Evolutionary conservation across 1,284 basidiomycete species (phyloP).

Genomic region (Blastosporella zonata): DNA sequence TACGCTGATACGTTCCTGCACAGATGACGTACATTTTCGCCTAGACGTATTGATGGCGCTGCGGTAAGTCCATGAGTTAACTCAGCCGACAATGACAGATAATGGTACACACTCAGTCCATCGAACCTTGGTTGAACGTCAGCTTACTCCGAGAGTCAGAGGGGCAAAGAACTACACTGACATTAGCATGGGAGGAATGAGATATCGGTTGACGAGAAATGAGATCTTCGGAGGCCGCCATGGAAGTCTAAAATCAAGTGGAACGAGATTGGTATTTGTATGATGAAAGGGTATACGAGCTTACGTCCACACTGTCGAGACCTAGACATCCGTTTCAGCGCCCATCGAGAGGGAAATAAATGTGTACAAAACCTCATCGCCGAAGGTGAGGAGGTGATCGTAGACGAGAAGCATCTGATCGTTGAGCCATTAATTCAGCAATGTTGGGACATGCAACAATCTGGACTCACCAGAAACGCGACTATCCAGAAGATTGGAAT

Average conservation of each 20-base stretch:
- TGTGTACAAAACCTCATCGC: slow-evolving; percentile 12
- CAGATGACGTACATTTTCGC: slow-evolving; percentile 4
- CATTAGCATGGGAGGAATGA: slow-evolving; percentile 19
- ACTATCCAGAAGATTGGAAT: not conserved
- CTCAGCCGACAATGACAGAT: not conserved
- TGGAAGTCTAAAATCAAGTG: slow-evolving; percentile 11
- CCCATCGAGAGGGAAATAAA: not conserved
- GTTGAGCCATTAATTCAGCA: not conserved
- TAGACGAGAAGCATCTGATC: slow-evolving; percentile 18
- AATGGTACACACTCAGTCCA: slow-evolving; percentile 11
- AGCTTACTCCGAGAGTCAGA: not conserved
- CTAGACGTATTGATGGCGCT: slow-evolving; percentile 9
- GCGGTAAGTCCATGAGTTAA: not conserved
- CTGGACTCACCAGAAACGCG: slow-evolving; percentile 12
- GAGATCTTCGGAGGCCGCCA: slow-evolving; percentile 17
- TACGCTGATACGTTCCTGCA: too few species aligned
- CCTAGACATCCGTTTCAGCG: slow-evolving; percentile 1
- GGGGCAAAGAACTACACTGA: slow-evolving; percentile 1
- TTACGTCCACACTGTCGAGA: slow-evolving; percentile 18
- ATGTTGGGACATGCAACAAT: not conserved
- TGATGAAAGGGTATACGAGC: not conserved
- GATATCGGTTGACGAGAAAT: slow-evolving; percentile 17
- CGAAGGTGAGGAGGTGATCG: slow-evolving; percentile 18
- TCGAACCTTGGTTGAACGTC: slow-evolving; percentile 9
- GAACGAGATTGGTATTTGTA: not conserved